Conservation (phyloP, 345 rosid species). For the Excoecaria cochinchinensis region DNA sequence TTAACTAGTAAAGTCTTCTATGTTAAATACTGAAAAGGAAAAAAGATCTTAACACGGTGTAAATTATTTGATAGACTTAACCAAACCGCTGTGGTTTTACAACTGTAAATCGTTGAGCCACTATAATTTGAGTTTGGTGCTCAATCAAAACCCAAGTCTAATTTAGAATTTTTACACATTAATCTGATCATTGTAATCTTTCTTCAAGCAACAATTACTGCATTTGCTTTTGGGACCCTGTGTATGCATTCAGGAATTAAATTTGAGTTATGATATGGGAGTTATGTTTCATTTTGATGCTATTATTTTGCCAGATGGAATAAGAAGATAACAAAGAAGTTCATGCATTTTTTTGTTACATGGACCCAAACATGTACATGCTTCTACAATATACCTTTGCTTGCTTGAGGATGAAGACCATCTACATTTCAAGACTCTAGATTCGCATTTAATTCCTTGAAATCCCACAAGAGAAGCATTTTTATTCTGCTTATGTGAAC, state of each 20-base stretch:
- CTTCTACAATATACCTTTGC: background rate
- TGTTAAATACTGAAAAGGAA: background rate
- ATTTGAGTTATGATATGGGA: background rate
- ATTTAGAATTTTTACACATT: background rate
- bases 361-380: background rate
- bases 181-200: background rate
- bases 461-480: background rate
- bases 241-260: background rate
- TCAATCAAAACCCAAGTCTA: background rate
- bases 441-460: background rate
- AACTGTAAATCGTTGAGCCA: background rate
- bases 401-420: background rate
- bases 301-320: background rate
- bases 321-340: background rate
- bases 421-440: background rate
- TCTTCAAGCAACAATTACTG: background rate
- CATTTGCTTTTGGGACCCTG: background rate
- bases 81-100: background rate
- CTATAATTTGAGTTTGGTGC: background rate
- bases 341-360: background rate
- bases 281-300: slow-evolving; percentile 3
- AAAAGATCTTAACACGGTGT: background rate
- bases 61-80: background rate
- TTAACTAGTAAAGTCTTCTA: background rate
- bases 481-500: background rate